Evolutionary conservation across 148 eudicot genomes (phyloP).

Genomic region (Beta vulgaris): DNA sequence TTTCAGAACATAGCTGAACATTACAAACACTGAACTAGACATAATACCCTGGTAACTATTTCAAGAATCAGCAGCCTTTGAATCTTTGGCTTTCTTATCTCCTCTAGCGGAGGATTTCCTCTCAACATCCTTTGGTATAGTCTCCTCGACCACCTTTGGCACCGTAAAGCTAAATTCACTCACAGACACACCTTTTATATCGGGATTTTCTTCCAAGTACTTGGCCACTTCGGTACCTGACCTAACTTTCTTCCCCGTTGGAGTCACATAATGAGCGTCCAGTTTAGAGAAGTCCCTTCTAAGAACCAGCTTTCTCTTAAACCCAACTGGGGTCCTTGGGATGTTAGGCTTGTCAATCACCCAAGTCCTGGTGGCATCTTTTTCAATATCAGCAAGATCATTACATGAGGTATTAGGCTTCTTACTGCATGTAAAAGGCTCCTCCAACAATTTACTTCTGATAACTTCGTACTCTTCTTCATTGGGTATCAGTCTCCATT

Average conservation of each 20-base stretch:
- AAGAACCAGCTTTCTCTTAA: constrained; percentile 52
- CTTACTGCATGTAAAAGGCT: constrained; percentile 71
- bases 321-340: constrained; percentile 72
- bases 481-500: constrained; percentile 67
- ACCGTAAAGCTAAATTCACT: constrained; percentile 55
- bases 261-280: constrained; percentile 62
- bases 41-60: neutral
- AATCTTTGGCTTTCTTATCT: constrained; percentile 31
- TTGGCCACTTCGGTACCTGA: constrained; percentile 37
- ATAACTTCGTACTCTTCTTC: constrained; percentile 67
- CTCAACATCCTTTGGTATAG: constrained; percentile 43
- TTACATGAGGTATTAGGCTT: constrained; percentile 45
- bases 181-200: constrained; percentile 34
- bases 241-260: constrained; percentile 51
- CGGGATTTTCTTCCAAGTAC: constrained; percentile 50
- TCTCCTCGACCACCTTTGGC: constrained; percentile 64
- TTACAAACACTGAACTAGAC: constrained; percentile 18
- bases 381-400: constrained; percentile 73
- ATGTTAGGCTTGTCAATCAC: constrained; percentile 67
- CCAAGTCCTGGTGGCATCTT: constrained; percentile 63
- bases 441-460: constrained; percentile 52
- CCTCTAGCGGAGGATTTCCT: constrained; percentile 31
- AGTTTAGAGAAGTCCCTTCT: constrained; percentile 64
- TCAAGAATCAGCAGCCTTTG: constrained; percentile 27
- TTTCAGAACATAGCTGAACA: neutral